A percentile compares a stretch with the other conserved stretches of the same genome.
These are phyloP conservation scores for Gomphus bonarii DNA, from an alignment of 1,284 basidiomycete genomes.

Conservation along the genomic window DNA sequence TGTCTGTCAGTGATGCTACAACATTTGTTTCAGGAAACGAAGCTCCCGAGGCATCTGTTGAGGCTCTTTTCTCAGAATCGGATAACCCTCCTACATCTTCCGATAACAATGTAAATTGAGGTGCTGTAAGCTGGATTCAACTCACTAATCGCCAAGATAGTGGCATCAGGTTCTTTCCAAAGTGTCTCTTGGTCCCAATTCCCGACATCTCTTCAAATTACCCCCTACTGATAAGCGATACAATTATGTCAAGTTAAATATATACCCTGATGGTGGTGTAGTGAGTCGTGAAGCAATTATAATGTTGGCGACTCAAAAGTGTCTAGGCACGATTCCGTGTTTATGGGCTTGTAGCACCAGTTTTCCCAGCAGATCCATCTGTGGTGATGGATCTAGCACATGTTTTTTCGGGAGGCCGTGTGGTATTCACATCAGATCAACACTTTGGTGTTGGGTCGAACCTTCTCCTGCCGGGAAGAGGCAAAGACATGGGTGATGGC, in stretches of 20 bases:
- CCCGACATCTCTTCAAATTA: constrained; percentile 79
- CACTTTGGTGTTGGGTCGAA: constrained; percentile 93
- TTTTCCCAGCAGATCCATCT: constrained; percentile 43
- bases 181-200: constrained; percentile 69
- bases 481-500: constrained; percentile 94
- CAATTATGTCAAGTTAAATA: constrained; percentile 86
- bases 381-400: constrained; percentile 76
- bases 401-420: constrained; percentile 82
- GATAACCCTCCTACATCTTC: constrained; percentile 33
- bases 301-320: constrained; percentile 9
- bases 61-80: constrained; percentile 41
- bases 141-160: constrained; percentile 28
- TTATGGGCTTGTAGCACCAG: constrained; percentile 68
- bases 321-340: constrained; percentile 76
- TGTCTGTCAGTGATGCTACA: not conserved
- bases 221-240: constrained; percentile 33
- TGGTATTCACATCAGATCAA: constrained; percentile 78
- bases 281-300: constrained; percentile 36
- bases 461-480: constrained; percentile 84
- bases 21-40: constrained; percentile 61
- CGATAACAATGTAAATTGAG: constrained; percentile 41
- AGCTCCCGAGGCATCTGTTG: constrained; percentile 71
- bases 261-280: constrained; percentile 96
- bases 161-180: constrained; percentile 78
- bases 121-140: not conserved